phyloP scores from a whole-genome alignment of 768 basidiomycete genomes.

The Lyophyllum decastes region DNA sequence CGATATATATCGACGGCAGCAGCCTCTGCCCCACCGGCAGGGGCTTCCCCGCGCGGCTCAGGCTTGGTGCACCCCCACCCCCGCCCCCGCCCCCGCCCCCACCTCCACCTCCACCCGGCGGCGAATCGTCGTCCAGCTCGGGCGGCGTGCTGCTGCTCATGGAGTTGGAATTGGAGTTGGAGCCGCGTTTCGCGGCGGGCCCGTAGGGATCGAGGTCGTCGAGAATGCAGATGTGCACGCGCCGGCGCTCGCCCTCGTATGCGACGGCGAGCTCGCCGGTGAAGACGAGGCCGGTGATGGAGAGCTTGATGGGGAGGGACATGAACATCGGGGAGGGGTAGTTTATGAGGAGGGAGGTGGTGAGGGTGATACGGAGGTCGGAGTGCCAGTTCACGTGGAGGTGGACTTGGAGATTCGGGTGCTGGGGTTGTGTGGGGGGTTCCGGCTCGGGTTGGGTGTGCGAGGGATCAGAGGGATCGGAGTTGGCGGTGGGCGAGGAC shows the following conservation, averaged over 20 bases:
- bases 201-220: constrained; percentile 88
- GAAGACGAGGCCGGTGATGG: constrained; percentile 88
- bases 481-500: no score
- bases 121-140: constrained; percentile 60
- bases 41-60: constrained; percentile 43
- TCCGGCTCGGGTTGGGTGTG: constrained; percentile 5
- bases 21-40: constrained; percentile 81
- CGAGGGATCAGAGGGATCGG: constrained; percentile 21
- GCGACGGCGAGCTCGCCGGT: constrained; percentile 87
- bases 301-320: constrained; percentile 92
- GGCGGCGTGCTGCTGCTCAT: constrained; percentile 51
- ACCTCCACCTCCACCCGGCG: constrained; percentile 26
- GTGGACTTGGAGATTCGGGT: constrained; percentile 85
- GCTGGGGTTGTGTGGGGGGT: constrained; percentile 12
- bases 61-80: no score
- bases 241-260: constrained; percentile 79
- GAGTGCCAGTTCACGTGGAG: constrained; percentile 85
- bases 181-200: constrained; percentile 59
- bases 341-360: constrained; percentile 93
- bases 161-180: background rate
- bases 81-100: background rate
- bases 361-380: constrained; percentile 83
- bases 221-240: constrained; percentile 86
- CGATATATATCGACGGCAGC: constrained; percentile 86
- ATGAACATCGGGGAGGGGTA: constrained; percentile 97